phyloP scores from a whole-genome alignment of 1,139 yeast species.

The Trichomonascaceae sp. region DNA sequence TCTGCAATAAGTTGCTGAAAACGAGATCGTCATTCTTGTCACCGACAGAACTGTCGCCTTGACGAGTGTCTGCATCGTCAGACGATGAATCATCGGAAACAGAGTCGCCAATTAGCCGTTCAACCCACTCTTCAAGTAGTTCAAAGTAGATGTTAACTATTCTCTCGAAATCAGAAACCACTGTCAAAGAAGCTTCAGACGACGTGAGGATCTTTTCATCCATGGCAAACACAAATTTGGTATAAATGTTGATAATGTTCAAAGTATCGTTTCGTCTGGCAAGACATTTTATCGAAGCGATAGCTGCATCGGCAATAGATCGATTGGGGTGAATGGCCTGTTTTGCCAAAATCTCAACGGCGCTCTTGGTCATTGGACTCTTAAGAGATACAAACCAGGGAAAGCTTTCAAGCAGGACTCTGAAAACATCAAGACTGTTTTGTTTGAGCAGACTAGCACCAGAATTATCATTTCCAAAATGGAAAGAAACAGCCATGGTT shows the following conservation, averaged over 20 bases:
- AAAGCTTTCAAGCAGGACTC: conserved; percentile 59
- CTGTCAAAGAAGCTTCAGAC: conserved; percentile 46
- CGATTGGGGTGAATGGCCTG: conserved; percentile 66
- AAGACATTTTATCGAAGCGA: conserved; percentile 55
- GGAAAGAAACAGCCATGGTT: conserved; percentile 40
- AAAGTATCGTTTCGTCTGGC: conserved; percentile 70
- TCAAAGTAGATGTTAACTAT: conserved; percentile 70
- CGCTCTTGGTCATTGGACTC: conserved; percentile 42
- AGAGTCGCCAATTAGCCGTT: conserved; percentile 30
- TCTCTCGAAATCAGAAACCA: conserved; percentile 52
- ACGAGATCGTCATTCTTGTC: conserved; percentile 59
- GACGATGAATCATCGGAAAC: conserved; percentile 34
- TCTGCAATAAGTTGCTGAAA: conserved; percentile 71
- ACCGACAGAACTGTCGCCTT: conserved; percentile 27
- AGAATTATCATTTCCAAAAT: conserved; percentile 42
- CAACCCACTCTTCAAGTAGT: conserved; percentile 73
- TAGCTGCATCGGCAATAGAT: conserved; percentile 57
- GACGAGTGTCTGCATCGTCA: conserved; percentile 18
- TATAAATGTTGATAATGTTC: conserved; percentile 63
- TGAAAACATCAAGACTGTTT: conserved; percentile 55
- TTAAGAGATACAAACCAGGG: conserved; percentile 64
- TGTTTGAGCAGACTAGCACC: conserved; percentile 27
- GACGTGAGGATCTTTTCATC: conserved; percentile 45
- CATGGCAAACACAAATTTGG: conserved; percentile 73
- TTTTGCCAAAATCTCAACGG: conserved; percentile 68